Base-by-base conservation (phyloP, 2,329 filamentous ascomycete genomes). In the Trichoderma atrobrunneum region DNA sequence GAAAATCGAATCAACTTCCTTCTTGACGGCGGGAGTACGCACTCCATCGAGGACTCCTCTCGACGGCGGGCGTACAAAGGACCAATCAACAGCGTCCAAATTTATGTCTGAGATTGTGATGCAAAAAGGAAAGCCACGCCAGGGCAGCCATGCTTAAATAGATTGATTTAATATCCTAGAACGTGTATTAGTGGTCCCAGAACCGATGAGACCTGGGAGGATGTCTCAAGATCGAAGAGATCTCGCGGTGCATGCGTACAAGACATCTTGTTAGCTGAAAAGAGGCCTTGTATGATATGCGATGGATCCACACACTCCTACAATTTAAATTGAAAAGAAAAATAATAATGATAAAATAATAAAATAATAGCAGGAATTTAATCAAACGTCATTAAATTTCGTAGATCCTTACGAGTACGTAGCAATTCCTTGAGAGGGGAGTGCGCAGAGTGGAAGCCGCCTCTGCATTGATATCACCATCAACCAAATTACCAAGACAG, bases 11-110 rank as follows among this genome's bases (percentile, higher is more conserved):
- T 68, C 12, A 30, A 14, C 2, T 12, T 12, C 18, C 4, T 24
- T 59, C 54, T 68, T 12, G 54, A 68, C 56, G 16, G n/a, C 16
- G 16, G n/a, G 65, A 36, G 65, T 68, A 68, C 65, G 34, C 65
- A 5, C 1, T 5, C 26, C 16, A 26, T 39, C 3, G 7, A 68
- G 54, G 54, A 28, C 2, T 8, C n/a, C 28, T 30, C 73, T 70
- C 66, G 28, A 60, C 67, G 12, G 51, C 30, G 28, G 70, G 69
- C n/a, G 51, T 71, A 71, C 68, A 18, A 48, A 64, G 34, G 63
- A 60, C 14, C 48, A 34, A 28, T 39, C 51, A 65, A 16, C 59
- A 26, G 28, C 21, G 26, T 39, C 30, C 51, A 30, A 36, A 62
- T 8, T 30, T n/a, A 54, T 36, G 57, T 32, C n/a, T 34, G 28